phyloP scores from a whole-genome alignment of 2,329 filamentous ascomycete species.

The Colletotrichum brevisporum region DNA sequence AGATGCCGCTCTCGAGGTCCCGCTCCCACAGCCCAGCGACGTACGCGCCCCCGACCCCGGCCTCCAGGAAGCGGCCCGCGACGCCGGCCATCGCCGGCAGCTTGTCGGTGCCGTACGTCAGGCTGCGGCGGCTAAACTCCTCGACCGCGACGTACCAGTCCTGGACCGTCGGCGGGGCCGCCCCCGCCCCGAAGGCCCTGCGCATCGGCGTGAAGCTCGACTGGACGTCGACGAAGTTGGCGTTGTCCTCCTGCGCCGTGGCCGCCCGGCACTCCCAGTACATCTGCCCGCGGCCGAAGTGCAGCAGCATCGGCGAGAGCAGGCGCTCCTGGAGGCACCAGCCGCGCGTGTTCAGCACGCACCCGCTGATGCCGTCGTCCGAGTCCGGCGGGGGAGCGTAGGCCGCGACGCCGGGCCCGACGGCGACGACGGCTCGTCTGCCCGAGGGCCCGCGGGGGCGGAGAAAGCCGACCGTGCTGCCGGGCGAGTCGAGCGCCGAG shows the following conservation, averaged over 20 bases:
- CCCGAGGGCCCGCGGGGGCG: neutral
- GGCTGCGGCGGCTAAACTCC: neutral
- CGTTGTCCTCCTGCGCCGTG: neutral
- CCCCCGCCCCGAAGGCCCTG: too few species aligned
- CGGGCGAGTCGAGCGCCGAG: neutral
- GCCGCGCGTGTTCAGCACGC: conserved; percentile 5
- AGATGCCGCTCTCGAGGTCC: neutral
- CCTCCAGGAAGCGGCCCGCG: neutral
- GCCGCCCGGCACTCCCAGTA: conserved; percentile 40
- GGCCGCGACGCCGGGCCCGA: accelerated
- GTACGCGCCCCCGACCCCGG: neutral
- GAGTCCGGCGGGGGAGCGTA: neutral
- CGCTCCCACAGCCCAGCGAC: neutral
- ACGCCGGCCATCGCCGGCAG: neutral
- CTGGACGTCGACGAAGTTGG: too few species aligned
- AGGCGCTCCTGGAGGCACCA: conserved; percentile 36
- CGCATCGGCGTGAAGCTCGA: too few species aligned
- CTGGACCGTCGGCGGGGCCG: too few species aligned
- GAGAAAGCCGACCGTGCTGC: conserved; percentile 5
- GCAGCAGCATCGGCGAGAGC: conserved; percentile 4
- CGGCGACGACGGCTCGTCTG: neutral
- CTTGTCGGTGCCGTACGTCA: neutral
- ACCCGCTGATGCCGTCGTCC: neutral
- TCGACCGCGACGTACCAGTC: neutral
- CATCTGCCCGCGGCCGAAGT: conserved; percentile 31